These are phyloP conservation scores for Protomyces gravidus DNA, from an alignment of 1,139 yeast species.

Conservation along the genomic window DNA sequence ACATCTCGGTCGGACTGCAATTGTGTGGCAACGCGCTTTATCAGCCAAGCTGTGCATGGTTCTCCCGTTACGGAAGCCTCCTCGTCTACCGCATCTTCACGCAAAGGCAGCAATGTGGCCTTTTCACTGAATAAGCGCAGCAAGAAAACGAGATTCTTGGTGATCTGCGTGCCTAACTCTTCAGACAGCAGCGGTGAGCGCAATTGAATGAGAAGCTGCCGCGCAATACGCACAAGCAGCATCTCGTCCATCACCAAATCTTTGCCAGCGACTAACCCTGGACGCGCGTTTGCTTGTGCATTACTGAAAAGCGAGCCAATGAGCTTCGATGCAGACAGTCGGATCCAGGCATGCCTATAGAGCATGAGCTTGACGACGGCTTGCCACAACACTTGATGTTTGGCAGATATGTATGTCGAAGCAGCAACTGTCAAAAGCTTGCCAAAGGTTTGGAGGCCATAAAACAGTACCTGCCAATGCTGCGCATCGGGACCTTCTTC, in stretches of 20 bases:
- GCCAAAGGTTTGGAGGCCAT: constrained; percentile 54
- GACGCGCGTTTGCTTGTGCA: constrained; percentile 40
- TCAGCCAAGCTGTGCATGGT: constrained; percentile 21
- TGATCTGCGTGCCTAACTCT: constrained; percentile 59
- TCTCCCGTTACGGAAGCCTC: constrained; percentile 32
- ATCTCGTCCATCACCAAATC: constrained; percentile 39
- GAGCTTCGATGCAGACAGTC: constrained; percentile 64
- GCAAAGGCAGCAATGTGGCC: constrained; percentile 42
- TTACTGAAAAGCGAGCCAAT: constrained; percentile 50
- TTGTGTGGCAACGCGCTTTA: constrained; percentile 31
- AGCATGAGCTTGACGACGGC: constrained; percentile 53
- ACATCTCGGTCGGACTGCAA: constrained; percentile 27
- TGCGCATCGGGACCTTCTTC: constrained; percentile 43
- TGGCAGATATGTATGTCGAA: constrained; percentile 43
- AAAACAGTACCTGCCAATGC: constrained; percentile 71
- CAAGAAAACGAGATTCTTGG: constrained; percentile 62
- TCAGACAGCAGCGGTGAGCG: constrained; percentile 71
- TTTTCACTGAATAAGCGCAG: constrained; percentile 60
- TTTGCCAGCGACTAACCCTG: constrained; percentile 31
- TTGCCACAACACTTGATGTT: constrained; percentile 36
- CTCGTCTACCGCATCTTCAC: constrained; percentile 35
- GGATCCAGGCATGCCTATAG: constrained; percentile 90
- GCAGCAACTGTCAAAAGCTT: constrained; percentile 38
- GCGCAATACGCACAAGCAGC: constrained; percentile 58
- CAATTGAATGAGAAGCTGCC: constrained; percentile 67